phyloP scores from a whole-genome alignment of 331 rosid genomes.

The Acacia pycnantha region DNA sequence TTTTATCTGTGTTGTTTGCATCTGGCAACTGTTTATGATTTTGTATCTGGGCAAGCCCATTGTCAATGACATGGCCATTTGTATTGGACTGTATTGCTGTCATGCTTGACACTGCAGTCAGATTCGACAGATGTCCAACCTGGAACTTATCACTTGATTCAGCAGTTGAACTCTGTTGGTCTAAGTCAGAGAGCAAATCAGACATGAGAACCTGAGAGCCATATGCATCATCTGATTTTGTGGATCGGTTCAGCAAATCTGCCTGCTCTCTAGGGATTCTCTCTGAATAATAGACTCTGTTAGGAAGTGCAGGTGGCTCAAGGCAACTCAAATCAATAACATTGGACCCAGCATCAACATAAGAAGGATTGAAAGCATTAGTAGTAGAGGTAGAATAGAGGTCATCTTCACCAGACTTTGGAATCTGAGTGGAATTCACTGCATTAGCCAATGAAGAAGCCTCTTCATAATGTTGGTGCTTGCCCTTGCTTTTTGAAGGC shows the following conservation, averaged over 20 bases:
- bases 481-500: slow-evolving; percentile 46
- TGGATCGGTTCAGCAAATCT: slow-evolving; percentile 65
- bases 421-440: slow-evolving; percentile 42
- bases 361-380: slow-evolving; percentile 43
- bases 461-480: slow-evolving; percentile 50
- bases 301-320: slow-evolving; percentile 64
- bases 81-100: slow-evolving; percentile 32
- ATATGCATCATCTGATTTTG: slow-evolving; percentile 76
- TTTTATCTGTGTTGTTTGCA: slow-evolving; percentile 36
- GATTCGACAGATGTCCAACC: slow-evolving; percentile 41
- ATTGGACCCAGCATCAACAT: slow-evolving; percentile 47
- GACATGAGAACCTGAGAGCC: slow-evolving; percentile 57
- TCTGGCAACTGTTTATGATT: slow-evolving; percentile 49
- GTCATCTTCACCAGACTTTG: slow-evolving; percentile 55
- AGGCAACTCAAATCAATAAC: slow-evolving; percentile 53
- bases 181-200: slow-evolving; percentile 51
- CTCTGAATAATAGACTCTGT: slow-evolving; percentile 73
- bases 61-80: slow-evolving; percentile 43
- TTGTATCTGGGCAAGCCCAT: slow-evolving; percentile 48
- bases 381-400: slow-evolving; percentile 39
- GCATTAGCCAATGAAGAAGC: slow-evolving; percentile 44
- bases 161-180: slow-evolving; percentile 37
- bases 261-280: slow-evolving; percentile 85
- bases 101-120: slow-evolving; percentile 39
- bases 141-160: slow-evolving; percentile 44